phyloP scores from a whole-genome alignment of 257 asterid species.

The Misopates orontium region DNA sequence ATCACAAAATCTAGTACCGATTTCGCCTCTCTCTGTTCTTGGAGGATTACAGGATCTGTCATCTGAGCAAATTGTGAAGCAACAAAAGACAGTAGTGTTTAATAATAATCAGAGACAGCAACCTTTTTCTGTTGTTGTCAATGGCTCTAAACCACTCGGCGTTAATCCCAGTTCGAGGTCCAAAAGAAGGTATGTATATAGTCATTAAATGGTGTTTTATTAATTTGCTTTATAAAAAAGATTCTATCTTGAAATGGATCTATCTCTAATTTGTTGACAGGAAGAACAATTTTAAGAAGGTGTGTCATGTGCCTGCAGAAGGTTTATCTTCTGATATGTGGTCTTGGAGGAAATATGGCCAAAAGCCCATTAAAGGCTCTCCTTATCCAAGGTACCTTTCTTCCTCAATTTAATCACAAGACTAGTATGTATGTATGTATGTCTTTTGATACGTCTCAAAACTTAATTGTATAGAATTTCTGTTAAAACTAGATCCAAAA shows the following conservation, averaged over 20 bases:
- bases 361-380: slow-evolving; percentile 93
- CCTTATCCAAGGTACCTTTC: slow-evolving; percentile 76
- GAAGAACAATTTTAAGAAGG: slow-evolving; percentile 73
- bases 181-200: slow-evolving; percentile 62
- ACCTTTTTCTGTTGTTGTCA: slow-evolving; percentile 35
- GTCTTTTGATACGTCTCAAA: no score
- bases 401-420: background rate
- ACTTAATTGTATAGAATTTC: no score
- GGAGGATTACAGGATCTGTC: slow-evolving; percentile 62
- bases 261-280: slow-evolving; percentile 33
- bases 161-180: slow-evolving; percentile 53
- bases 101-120: slow-evolving; percentile 37
- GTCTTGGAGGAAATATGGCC: slow-evolving; percentile 99
- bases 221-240: background rate
- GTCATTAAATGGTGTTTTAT: background rate
- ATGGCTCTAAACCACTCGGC: slow-evolving; percentile 42
- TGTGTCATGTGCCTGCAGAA: slow-evolving; percentile 77
- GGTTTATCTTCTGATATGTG: slow-evolving; percentile 78
- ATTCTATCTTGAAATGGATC: no score
- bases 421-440: no score
- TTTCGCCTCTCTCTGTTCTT: slow-evolving; percentile 66
- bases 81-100: slow-evolving; percentile 26
- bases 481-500: no score
- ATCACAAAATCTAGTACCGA: slow-evolving; percentile 39
- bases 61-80: slow-evolving; percentile 30